These are phyloP conservation scores for Saraca asoca DNA, from an alignment of 331 rosid species.

Conservation along the genomic window DNA sequence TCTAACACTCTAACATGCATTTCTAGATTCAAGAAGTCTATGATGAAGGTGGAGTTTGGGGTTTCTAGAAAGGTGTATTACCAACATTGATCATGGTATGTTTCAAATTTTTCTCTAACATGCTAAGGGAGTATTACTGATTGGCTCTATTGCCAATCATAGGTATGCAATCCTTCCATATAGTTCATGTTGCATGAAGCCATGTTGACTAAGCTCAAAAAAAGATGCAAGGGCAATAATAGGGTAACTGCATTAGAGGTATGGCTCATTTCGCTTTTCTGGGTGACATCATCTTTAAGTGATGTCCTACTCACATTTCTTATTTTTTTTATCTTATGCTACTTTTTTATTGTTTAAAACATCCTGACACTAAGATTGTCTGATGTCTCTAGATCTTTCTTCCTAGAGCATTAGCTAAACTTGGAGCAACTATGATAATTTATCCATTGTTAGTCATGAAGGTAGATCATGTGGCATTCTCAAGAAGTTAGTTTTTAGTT, in stretches of 20 bases:
- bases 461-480: slow-evolving; percentile 51
- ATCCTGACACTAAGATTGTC: slow-evolving; percentile 36
- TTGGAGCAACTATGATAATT: slow-evolving; percentile 91
- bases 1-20: slow-evolving; percentile 1
- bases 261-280: slow-evolving; percentile 26
- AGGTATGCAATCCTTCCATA: slow-evolving; percentile 98
- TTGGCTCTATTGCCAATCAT: slow-evolving; percentile 42
- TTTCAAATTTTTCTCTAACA: slow-evolving; percentile 38
- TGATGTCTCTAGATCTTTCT: slow-evolving; percentile 64
- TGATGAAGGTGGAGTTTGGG: slow-evolving; percentile 70
- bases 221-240: slow-evolving; percentile 49
- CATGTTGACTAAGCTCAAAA: slow-evolving; percentile 70
- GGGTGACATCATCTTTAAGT: neutral
- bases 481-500: slow-evolving; percentile 3
- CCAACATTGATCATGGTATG: slow-evolving; percentile 94
- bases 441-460: slow-evolving; percentile 93
- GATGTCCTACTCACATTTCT: neutral
- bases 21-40: slow-evolving; percentile 67
- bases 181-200: slow-evolving; percentile 98
- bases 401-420: slow-evolving; percentile 93
- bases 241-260: slow-evolving; percentile 85
- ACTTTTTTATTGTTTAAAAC: neutral
- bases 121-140: slow-evolving; percentile 40
- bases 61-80: slow-evolving; percentile 94
- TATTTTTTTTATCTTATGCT: slow-evolving; percentile 16